Evolutionary conservation across 108 stramenopile genomes (phyloP).

Genomic region (Skeletonema marinoi): DNA sequence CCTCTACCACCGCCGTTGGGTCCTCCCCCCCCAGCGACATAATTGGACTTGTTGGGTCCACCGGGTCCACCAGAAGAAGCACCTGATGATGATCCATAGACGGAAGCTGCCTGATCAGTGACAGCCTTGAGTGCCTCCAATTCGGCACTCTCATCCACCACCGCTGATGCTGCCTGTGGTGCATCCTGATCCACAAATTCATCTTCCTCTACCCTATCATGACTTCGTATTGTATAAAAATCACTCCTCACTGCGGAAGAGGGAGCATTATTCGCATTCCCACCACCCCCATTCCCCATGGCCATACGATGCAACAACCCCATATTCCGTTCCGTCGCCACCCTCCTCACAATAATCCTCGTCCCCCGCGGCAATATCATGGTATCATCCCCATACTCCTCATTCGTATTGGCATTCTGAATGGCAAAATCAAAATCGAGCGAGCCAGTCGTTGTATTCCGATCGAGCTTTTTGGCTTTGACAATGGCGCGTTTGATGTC

Average conservation of each 20-base stretch:
- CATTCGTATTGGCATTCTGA: constrained; percentile 74
- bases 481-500: constrained; percentile 90
- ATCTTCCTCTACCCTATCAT: constrained; percentile 64
- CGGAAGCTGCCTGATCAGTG: constrained; percentile 53
- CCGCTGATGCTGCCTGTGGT: not conserved
- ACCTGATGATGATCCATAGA: constrained; percentile 18
- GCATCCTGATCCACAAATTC: constrained; percentile 57
- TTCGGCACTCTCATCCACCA: constrained; percentile 65
- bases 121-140: constrained; percentile 82
- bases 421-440: constrained; percentile 86
- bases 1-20: not conserved
- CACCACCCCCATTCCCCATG: constrained; percentile 14
- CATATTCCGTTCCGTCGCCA: constrained; percentile 70
- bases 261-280: constrained; percentile 20
- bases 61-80: constrained; percentile 19
- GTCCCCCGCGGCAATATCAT: constrained; percentile 80
- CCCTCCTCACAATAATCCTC: constrained; percentile 72
- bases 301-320: constrained; percentile 80
- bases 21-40: constrained; percentile 8
- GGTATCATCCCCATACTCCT: constrained; percentile 77
- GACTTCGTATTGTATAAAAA: constrained; percentile 81
- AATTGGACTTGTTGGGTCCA: constrained; percentile 42
- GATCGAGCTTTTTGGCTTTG: constrained; percentile 71
- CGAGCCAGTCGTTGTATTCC: constrained; percentile 27
- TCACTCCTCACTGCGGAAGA: constrained; percentile 27